phyloP scores from a whole-genome alignment of 768 basidiomycete species.

The Suillus variegatus region DNA sequence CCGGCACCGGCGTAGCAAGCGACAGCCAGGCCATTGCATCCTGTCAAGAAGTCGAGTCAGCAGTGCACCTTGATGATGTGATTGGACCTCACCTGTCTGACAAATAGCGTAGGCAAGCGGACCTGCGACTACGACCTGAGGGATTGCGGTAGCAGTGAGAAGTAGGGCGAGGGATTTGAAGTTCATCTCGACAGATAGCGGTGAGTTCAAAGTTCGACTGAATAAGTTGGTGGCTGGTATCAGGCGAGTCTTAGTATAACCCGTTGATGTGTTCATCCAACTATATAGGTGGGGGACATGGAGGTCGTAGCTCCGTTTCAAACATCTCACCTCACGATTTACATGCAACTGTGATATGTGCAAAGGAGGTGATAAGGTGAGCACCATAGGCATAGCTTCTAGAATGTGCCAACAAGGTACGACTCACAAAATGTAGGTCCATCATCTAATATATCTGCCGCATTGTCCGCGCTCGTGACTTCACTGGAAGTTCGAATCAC shows the following conservation, averaged over 20 bases:
- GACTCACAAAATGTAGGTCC: too few relatives aligned
- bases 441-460: too few relatives aligned
- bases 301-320: not conserved
- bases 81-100: slow-evolving; percentile 23
- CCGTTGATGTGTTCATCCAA: not conserved
- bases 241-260: not conserved
- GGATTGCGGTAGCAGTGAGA: slow-evolving; percentile 12
- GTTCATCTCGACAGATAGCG: slow-evolving; percentile 21
- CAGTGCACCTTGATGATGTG: not conserved
- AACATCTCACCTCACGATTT: not conserved
- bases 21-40: slow-evolving; percentile 24
- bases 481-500: not conserved
- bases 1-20: slow-evolving; percentile 28
- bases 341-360: too few relatives aligned
- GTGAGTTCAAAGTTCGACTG: not conserved
- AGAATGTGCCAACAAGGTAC: too few relatives aligned
- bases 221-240: not conserved
- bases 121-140: slow-evolving; percentile 17
- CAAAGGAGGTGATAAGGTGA: too few relatives aligned
- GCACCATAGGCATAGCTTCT: too few relatives aligned
- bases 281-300: not conserved
- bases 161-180: slow-evolving; percentile 21
- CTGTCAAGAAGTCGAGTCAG: slow-evolving; percentile 9
- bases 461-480: not conserved
- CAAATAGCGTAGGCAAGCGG: slow-evolving; percentile 22